Percentiles rank a stretch among this genome's conserved stretches.
These are phyloP conservation scores for Aspergillus bertholletiae DNA, from an alignment of 495 filamentous ascomycete genomes.

Conservation along the genomic window DNA sequence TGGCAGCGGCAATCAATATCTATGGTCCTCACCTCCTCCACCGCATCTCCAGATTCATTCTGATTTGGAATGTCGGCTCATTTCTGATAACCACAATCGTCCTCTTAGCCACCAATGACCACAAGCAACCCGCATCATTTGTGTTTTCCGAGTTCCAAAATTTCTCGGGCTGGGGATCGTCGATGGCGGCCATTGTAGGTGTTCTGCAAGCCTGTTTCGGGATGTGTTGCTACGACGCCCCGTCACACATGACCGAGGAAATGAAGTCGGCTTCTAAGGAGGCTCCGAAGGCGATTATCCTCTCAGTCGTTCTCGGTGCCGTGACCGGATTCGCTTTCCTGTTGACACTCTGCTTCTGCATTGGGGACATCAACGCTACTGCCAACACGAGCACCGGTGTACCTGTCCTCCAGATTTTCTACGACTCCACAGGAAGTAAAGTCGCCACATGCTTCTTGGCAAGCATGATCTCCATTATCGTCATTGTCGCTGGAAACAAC, in stretches of 20 bases:
- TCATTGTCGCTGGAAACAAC: slow-evolving; percentile 36
- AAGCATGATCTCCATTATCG: slow-evolving; percentile 41
- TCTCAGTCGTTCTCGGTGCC: slow-evolving; percentile 48
- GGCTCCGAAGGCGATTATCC: slow-evolving; percentile 52
- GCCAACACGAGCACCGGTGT: slow-evolving; percentile 41
- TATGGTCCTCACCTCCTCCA: slow-evolving; percentile 49
- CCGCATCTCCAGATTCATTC: slow-evolving; percentile 46
- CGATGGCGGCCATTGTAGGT: slow-evolving; percentile 53
- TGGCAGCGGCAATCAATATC: slow-evolving; percentile 46
- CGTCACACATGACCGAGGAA: slow-evolving; percentile 48
- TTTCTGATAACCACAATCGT: slow-evolving; percentile 50
- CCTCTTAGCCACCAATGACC: slow-evolving; percentile 50
- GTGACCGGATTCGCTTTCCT: slow-evolving; percentile 51
- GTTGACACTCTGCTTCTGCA: slow-evolving; percentile 48
- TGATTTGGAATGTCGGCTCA: slow-evolving; percentile 53
- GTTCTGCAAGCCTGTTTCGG: slow-evolving; percentile 55
- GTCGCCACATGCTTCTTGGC: slow-evolving; percentile 41
- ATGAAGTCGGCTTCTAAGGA: slow-evolving; percentile 48
- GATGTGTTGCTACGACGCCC: slow-evolving; percentile 52
- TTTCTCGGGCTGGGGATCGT: slow-evolving; percentile 47
- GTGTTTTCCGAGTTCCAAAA: slow-evolving; percentile 58
- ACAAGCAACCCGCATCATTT: slow-evolving; percentile 53
- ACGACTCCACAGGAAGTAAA: slow-evolving; percentile 42
- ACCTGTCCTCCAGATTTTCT: slow-evolving; percentile 48
- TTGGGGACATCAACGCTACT: slow-evolving; percentile 42